Evolutionary conservation across 768 basidiomycete species (phyloP).

Genomic region (Tremella yokohamensis): DNA sequence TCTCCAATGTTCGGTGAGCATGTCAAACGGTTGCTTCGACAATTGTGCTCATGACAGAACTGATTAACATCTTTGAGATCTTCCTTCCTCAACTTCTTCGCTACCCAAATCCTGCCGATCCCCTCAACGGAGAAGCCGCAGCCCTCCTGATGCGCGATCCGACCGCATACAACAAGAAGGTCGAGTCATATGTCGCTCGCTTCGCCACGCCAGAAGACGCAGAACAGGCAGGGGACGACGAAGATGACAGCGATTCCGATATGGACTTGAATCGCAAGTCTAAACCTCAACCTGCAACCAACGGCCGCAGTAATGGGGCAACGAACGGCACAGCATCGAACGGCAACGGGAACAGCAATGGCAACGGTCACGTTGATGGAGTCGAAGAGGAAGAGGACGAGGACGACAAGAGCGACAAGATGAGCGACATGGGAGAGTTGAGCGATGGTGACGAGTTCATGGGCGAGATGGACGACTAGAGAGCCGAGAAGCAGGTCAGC

Average conservation of each 20-base stretch:
- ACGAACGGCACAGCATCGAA: constrained; percentile 10
- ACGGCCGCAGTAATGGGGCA: constrained; percentile 7
- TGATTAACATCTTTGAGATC: constrained; percentile 99
- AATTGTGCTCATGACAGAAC: constrained; percentile 60
- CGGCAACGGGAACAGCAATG: constrained; percentile 16
- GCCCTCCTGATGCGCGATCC: constrained; percentile 96
- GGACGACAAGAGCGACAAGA: constrained; percentile 55
- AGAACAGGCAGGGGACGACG: constrained; percentile 63
- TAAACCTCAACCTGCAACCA: neutral
- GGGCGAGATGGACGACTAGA: constrained; percentile 49
- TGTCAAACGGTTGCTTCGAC: neutral
- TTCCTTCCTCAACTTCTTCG: constrained; percentile 95
- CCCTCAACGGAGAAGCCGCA: constrained; percentile 95
- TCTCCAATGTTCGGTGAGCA: constrained; percentile 97
- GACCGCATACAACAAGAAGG: constrained; percentile 88
- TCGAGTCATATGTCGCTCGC: constrained; percentile 94
- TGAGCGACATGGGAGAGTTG: constrained; percentile 50
- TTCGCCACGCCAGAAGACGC: constrained; percentile 88
- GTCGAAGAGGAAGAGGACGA: constrained; percentile 57
- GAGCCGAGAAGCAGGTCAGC: neutral
- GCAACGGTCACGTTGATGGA: constrained; percentile 5
- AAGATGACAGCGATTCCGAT: constrained; percentile 56
- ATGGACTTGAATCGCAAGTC: constrained; percentile 10
- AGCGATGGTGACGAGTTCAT: constrained; percentile 48
- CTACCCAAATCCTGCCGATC: constrained; percentile 98